Base-by-base conservation (phyloP, 768 basidiomycete species). In the Megacollybia marginata region DNA sequence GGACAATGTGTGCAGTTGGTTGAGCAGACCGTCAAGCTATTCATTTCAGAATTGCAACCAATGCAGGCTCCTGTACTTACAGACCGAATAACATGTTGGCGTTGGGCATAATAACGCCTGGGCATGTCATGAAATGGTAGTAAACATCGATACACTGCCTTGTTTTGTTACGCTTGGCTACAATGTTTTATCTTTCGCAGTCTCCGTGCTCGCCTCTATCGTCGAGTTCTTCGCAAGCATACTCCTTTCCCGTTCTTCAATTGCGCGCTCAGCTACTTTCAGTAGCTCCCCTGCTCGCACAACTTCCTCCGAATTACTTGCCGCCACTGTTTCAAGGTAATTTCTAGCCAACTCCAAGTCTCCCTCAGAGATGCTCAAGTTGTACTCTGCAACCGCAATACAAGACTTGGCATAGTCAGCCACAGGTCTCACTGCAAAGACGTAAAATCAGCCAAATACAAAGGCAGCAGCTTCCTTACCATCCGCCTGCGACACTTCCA, bases 341-440 rank as follows among this genome's bases (percentile, higher is more conserved):
- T 82, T 78, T 57, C 73, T 75, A 12, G 92, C 91, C 52, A 92
- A 69, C 32, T 64, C 57, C n/a, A 90, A 60, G 63, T 90, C 79
- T 20, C 83, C 82, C 47, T 78, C 73, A 42, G 80, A 70, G 35
- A 73, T 72, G 46, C 71, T 64, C 62, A 91, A 74, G 55, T 92
- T 81, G 58, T 87, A 82, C 50, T 87, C 83, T 13, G 92, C 92
- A 33, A 94, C 83, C 55, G 83, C 85, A 45, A 97, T 64, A 55
- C 83, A 79, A n/a, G 90, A 93, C 62, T 81, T 85, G 23, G 90
- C 82, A 62, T 86, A 88, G 57, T 93, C 90, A 54, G 78, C 76
- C 36, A 89, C 74, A 2, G 83, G 80, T 34, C 83, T 83, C 38
- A 73, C 86, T 82, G 63, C 55, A 40, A 52, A 52, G 47, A 59